Conservation (phyloP, 2,329 filamentous ascomycete genomes). For the Microsporum canis region DNA sequence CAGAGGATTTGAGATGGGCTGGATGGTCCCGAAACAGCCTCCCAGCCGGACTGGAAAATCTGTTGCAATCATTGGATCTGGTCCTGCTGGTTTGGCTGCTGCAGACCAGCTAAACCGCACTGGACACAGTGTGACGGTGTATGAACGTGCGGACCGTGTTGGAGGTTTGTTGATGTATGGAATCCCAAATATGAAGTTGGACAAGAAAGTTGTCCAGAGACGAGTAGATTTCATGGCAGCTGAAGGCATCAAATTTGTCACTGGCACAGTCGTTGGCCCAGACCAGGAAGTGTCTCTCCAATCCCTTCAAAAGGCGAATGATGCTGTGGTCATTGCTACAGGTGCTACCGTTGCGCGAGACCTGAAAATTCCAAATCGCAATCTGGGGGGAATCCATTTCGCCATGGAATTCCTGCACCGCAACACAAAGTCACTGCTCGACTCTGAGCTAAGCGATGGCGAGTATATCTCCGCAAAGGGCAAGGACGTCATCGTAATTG, state of each 20-base stretch:
- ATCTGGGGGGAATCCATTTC: conserved; percentile 82
- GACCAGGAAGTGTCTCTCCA: conserved; percentile 55
- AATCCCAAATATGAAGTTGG: conserved; percentile 98
- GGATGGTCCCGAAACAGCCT: conserved; percentile 81
- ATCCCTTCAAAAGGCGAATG: conserved; percentile 60
- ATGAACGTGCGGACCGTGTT: conserved; percentile 80
- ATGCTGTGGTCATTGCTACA: conserved; percentile 82
- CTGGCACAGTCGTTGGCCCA: conserved; percentile 65
- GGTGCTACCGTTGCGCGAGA: conserved; percentile 90
- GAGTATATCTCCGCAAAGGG: conserved; percentile 88
- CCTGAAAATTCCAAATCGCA: conserved; percentile 78
- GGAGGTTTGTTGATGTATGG: conserved; percentile 96
- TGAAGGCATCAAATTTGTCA: conserved; percentile 75
- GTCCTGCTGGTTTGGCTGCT: conserved; percentile 76
- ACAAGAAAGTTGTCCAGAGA: conserved; percentile 93
- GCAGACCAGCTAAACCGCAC: conserved; percentile 92
- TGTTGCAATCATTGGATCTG: conserved; percentile 80
- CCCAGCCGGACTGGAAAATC: conserved; percentile 75
- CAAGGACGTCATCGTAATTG: conserved; percentile 93
- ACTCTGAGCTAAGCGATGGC: conserved; percentile 73
- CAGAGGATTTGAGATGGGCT: conserved; percentile 93
- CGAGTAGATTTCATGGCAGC: conserved; percentile 89
- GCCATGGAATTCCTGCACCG: conserved; percentile 96
- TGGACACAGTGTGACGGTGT: conserved; percentile 79
- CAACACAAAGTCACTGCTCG: conserved; percentile 94